phyloP scores from a whole-genome alignment of 805 yeast species.

The Metschnikowia sp. region DNA sequence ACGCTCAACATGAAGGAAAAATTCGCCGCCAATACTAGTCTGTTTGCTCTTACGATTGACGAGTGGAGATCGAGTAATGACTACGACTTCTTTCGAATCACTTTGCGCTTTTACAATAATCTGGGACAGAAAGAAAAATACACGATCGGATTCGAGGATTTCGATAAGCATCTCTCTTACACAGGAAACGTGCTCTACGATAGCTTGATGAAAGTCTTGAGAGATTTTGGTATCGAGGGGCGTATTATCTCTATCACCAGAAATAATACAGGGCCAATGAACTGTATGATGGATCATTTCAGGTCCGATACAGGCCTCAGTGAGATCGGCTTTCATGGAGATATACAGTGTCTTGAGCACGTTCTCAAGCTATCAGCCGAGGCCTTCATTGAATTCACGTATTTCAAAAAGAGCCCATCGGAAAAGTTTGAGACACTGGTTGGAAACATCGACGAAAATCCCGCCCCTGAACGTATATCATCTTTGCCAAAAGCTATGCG shows the following conservation, averaged over 20 bases:
- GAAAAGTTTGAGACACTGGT: not conserved
- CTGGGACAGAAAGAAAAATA: not conserved
- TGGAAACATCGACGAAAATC: not conserved
- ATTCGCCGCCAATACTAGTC: not conserved
- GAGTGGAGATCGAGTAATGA: not conserved
- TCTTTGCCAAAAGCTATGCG: not conserved
- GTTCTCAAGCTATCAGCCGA: conserved; percentile 1
- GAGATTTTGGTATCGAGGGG: not conserved
- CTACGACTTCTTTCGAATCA: not conserved
- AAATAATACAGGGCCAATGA: conserved; percentile 4
- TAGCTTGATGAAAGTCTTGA: not conserved
- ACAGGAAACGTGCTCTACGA: not conserved
- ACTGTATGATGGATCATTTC: not conserved
- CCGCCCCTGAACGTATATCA: conserved; percentile 1
- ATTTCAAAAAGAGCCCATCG: not conserved
- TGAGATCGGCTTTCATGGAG: not conserved
- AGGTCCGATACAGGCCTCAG: not conserved
- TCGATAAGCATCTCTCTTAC: conserved; percentile 1
- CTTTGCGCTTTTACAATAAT: conserved; percentile 2
- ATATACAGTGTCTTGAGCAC: conserved; percentile 2
- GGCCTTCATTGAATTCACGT: not conserved
- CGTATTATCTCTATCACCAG: conserved; percentile 2
- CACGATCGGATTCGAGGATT: conserved; percentile 1
- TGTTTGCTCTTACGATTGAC: conserved; percentile 3
- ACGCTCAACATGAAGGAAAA: not conserved